Evolutionary conservation across 108 stramenopile species (phyloP).

Genomic region (Cafeteria roenbergensis): DNA sequence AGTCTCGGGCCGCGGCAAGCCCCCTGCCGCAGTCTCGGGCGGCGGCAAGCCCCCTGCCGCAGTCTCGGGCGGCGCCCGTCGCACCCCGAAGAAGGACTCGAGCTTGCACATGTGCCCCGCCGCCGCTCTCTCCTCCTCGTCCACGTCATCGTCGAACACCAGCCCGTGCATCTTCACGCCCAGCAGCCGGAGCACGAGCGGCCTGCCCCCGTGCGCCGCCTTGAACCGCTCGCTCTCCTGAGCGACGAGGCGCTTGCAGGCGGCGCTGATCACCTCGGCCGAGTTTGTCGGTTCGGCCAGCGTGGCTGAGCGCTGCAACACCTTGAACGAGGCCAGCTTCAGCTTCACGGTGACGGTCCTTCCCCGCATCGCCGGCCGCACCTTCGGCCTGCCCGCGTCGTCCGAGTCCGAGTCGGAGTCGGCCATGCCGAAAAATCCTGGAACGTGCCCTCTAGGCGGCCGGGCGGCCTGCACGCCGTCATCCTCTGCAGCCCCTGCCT

Average conservation of each 20-base stretch:
- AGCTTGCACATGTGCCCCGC: no score
- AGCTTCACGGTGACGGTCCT: conserved; percentile 13
- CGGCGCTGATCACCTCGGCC: background rate
- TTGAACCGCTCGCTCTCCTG: background rate
- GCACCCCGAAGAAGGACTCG: no score
- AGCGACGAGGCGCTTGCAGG: background rate
- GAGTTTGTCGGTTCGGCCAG: background rate
- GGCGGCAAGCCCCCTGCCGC: no score
- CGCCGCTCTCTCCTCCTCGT: no score
- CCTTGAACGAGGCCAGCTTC: conserved; percentile 8
- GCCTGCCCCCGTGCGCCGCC: background rate
- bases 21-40: no score
- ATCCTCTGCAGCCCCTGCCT: background rate
- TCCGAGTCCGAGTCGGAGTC: background rate
- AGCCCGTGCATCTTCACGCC: conserved; percentile 9
- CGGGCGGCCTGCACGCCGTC: background rate
- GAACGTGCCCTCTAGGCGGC: background rate
- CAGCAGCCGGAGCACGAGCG: conserved; percentile 11
- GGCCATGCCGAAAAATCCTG: background rate
- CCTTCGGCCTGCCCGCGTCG: background rate
- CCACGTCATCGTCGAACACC: conserved; percentile 2
- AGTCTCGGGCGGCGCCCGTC: no score
- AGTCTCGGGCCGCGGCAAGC: no score
- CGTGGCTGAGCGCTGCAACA: background rate
- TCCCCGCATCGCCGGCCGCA: background rate